phyloP scores from a whole-genome alignment of 176 grass and related monocot genomes.

The Aegilops umbellulata region DNA sequence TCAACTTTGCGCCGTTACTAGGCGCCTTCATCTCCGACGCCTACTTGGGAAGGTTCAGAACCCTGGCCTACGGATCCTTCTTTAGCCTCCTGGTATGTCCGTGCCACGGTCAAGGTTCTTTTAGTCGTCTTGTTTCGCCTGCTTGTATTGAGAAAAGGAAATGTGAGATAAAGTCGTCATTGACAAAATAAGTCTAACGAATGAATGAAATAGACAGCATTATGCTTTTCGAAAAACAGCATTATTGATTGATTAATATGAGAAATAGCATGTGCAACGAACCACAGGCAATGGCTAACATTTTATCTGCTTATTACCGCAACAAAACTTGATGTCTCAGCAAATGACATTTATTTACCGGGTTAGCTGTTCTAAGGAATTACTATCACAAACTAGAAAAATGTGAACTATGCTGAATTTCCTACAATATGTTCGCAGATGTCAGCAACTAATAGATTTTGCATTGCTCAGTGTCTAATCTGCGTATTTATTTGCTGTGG shows the following conservation, averaged over 20 bases:
- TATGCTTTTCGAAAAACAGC: not conserved
- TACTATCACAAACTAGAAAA: not conserved
- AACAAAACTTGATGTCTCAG: not conserved
- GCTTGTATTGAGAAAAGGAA: not conserved
- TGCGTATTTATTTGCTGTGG: not conserved
- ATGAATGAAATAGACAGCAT: not conserved
- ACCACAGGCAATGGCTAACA: not conserved
- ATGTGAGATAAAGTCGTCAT: not conserved
- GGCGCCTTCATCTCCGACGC: slow-evolving; percentile 46
- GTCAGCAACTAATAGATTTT: not conserved
- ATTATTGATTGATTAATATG: not conserved
- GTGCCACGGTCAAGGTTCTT: not conserved
- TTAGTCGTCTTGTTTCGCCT: slow-evolving; percentile 8
- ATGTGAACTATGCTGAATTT: not conserved
- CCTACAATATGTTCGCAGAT: slow-evolving; percentile 1
- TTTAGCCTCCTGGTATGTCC: slow-evolving; percentile 38
- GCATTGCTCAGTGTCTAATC: not conserved
- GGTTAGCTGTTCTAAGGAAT: slow-evolving; percentile 6
- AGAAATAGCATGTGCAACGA: slow-evolving; percentile 12
- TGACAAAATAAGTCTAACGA: not conserved
- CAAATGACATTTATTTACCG: not conserved
- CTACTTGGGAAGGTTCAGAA: slow-evolving; percentile 51
- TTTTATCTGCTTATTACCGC: not conserved
- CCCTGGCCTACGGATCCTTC: slow-evolving; percentile 39
- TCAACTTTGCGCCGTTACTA: slow-evolving; percentile 41